phyloP scores from a whole-genome alignment of 2,329 filamentous ascomycete genomes.

The Capronia americana region DNA sequence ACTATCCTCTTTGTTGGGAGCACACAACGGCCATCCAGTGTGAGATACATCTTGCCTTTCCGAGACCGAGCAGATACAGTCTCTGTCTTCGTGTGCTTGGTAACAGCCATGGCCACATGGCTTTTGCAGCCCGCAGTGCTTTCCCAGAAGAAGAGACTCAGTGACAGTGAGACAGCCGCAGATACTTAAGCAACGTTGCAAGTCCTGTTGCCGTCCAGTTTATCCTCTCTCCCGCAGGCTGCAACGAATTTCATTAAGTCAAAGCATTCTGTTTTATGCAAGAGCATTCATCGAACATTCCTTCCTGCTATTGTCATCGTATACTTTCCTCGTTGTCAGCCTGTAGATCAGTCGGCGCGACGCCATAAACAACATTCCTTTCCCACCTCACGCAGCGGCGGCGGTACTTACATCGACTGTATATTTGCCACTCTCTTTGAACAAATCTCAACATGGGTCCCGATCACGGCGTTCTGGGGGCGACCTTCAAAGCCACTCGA shows the following conservation, averaged over 20 bases:
- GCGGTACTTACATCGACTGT: conserved; percentile 13
- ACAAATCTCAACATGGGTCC: conserved; percentile 36
- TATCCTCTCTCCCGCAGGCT: conserved; percentile 11
- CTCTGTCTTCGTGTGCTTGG: background rate
- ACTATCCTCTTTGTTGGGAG: conserved; percentile 19
- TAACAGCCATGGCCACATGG: conserved; percentile 4
- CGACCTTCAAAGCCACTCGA: conserved; percentile 77
- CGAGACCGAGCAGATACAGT: conserved; percentile 28
- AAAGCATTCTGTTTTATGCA: conserved; percentile 5
- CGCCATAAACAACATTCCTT: conserved; percentile 19
- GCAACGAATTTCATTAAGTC: conserved; percentile 16
- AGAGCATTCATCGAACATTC: conserved; percentile 18
- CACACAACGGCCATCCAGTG: conserved; percentile 26
- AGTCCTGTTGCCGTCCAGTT: conserved; percentile 1
- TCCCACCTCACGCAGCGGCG: background rate
- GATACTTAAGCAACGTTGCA: conserved; percentile 17
- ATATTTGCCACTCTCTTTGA: conserved; percentile 3
- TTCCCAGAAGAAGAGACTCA: background rate
- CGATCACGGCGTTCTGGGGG: conserved; percentile 73
- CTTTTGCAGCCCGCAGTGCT: conserved; percentile 1
- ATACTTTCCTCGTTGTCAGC: conserved; percentile 13
- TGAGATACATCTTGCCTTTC: conserved; percentile 1
- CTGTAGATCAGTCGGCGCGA: conserved; percentile 17
- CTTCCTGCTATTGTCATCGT: background rate
- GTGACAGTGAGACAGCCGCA: background rate